Evolutionary conservation across 768 basidiomycete species (phyloP).

Genomic region (Austroboletus eburneus): DNA sequence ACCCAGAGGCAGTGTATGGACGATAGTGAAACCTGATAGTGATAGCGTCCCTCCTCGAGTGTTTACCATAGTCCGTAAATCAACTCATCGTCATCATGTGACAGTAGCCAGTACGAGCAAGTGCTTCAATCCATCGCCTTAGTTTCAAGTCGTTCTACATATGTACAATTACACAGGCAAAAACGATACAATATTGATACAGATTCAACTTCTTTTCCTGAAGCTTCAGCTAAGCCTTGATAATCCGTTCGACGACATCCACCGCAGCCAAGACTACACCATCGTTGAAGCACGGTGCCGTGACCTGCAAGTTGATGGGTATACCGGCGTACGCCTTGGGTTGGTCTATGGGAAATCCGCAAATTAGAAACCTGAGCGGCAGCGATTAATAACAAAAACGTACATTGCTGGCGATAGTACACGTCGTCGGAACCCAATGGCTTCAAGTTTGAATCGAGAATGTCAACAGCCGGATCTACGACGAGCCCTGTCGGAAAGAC

Average conservation of each 20-base stretch:
- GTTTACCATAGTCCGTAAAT: no score
- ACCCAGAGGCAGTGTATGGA: no score
- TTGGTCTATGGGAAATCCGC: constrained; percentile 15
- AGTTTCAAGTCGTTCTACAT: no score
- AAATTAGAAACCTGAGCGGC: no score
- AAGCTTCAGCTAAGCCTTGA: constrained; percentile 10
- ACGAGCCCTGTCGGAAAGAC: constrained; percentile 42
- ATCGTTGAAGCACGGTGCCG: constrained; percentile 24
- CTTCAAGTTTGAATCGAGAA: constrained; percentile 30
- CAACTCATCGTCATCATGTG: no score
- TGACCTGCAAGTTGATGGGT: constrained; percentile 21
- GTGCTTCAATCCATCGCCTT: no score
- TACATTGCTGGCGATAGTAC: constrained; percentile 17
- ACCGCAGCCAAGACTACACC: constrained; percentile 26
- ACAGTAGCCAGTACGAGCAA: no score
- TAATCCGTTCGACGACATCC: constrained; percentile 21
- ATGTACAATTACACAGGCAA: no score
- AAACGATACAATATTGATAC: no score
- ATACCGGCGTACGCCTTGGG: constrained; percentile 12
- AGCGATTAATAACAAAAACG: not conserved
- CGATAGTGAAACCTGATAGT: no score
- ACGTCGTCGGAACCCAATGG: constrained; percentile 21
- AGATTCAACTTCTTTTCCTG: not conserved
- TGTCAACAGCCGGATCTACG: constrained; percentile 25
- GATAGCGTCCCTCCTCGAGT: no score